Evolutionary conservation across 495 filamentous ascomycete species (phyloP).

Genomic region (Sporormia fimetaria): DNA sequence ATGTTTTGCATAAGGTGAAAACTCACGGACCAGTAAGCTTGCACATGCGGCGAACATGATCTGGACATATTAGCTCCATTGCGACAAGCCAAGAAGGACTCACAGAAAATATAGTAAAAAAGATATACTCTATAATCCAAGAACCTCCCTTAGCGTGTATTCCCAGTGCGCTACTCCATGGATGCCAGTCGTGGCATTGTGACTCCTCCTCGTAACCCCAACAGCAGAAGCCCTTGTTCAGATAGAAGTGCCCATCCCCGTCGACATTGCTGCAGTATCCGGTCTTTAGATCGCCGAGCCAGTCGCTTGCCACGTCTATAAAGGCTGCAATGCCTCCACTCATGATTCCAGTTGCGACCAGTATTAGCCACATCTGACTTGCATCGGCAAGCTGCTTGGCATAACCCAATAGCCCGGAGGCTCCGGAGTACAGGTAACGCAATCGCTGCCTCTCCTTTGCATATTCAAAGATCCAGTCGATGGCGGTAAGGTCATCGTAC

Average conservation of each 20-base stretch:
- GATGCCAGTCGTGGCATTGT: constrained; percentile 72
- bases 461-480: constrained; percentile 99
- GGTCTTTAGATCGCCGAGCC: constrained; percentile 88
- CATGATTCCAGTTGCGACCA: constrained; percentile 67
- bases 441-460: constrained; percentile 89
- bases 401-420: constrained; percentile 63
- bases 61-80: constrained; percentile 34
- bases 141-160: constrained; percentile 51
- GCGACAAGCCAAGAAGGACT: constrained; percentile 12
- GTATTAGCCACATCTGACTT: constrained; percentile 81
- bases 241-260: constrained; percentile 75
- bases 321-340: constrained; percentile 73
- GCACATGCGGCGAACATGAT: constrained; percentile 71
- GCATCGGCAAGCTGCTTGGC: constrained; percentile 61
- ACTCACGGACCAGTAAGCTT: constrained; percentile 67
- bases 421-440: constrained; percentile 56
- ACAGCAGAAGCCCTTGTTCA: constrained; percentile 86
- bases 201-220: constrained; percentile 71
- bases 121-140: constrained; percentile 74
- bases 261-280: constrained; percentile 67
- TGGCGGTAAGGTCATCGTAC: constrained; percentile 94
- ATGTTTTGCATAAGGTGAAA: constrained; percentile 82
- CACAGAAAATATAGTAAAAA: constrained; percentile 76
- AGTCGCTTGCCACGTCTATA: constrained; percentile 89
- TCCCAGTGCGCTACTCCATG: constrained; percentile 68